Evolutionary conservation across 352 stramenopile genomes (phyloP), one percentile per base, ranked within the genome.

Genomic region (Phytophthora macrochlamydospora): DNA sequence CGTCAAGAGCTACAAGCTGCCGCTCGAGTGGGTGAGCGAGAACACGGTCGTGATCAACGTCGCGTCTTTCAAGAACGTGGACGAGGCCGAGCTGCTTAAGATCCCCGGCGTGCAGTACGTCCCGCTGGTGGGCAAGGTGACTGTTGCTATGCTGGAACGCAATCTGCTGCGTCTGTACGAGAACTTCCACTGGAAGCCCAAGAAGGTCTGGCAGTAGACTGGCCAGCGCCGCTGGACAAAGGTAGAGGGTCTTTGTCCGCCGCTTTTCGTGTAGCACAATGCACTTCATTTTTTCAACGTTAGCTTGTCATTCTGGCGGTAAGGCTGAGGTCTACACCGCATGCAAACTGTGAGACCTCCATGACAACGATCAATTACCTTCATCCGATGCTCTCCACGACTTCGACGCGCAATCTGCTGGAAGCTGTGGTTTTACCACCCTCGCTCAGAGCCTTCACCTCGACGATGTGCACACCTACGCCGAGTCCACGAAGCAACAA

Each of bases 31-130:
- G 87, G 94, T 99, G 54, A 86, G 89, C 66, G 72, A 90, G 38
- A 90, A 94, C 62, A 94, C 93, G 40, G 95, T 97, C 6, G 85
- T 99, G 28, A 95, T 99, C 62, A 99, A 99, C 81, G 96, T 99
- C 18, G 91, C 96, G 56, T 95, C 90, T 45, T 98, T 98, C 79
- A 99, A 99, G 84, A 95, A 95, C 75, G 92, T 98, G 14, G 90
- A 98, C 59, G 95, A 98, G 66, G 87, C 93, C 9, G 80, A 79
- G 32, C 77, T 99, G 18, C 51, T 98, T 13, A 78, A 97, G 64
- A 93, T 98, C 55, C 79, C 86, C 11, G 95, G 94, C 50, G 91
- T 98, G 35, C 89, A 90, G 59, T 98, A 98, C 81, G 91, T 99
- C 56, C 92, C 95, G 31, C 88, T 98, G 32, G 96, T 99, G 30